phyloP scores from a whole-genome alignment of 2,329 filamentous ascomycete species.

The Ophiosphaerella narmari region DNA sequence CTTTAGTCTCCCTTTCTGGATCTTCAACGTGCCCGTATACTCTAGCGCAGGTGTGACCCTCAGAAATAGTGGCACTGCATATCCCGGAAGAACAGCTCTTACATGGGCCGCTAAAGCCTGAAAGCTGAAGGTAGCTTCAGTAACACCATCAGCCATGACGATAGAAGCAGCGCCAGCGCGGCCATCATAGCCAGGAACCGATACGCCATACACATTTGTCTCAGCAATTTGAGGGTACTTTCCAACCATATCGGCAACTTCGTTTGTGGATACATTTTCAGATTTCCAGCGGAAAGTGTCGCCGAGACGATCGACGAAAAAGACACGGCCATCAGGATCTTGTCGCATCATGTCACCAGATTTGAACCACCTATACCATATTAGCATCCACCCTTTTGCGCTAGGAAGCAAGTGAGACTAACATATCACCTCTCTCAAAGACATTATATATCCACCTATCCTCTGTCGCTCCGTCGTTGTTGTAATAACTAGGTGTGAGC shows the following conservation, averaged over 20 bases:
- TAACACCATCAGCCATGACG: constrained; percentile 42
- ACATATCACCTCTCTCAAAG: constrained; percentile 47
- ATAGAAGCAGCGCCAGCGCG: constrained; percentile 51
- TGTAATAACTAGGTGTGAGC: constrained; percentile 37
- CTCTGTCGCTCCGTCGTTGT: constrained; percentile 40
- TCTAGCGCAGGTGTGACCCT: constrained; percentile 47
- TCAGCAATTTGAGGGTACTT: constrained; percentile 49
- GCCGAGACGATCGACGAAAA: constrained; percentile 46
- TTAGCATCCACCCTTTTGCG: neutral
- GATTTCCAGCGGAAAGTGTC: constrained; percentile 50
- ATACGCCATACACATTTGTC: constrained; percentile 52
- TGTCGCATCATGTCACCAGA: constrained; percentile 47
- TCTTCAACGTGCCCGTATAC: constrained; percentile 53
- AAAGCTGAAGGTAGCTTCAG: constrained; percentile 39
- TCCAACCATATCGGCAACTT: constrained; percentile 51
- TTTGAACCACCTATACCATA: constrained; percentile 39
- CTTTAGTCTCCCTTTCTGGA: constrained; percentile 51
- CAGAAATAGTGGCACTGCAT: constrained; percentile 53
- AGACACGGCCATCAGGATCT: constrained; percentile 41
- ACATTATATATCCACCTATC: constrained; percentile 40
- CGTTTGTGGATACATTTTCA: constrained; percentile 54
- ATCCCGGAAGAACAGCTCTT: constrained; percentile 47
- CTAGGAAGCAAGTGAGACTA: constrained; percentile 9
- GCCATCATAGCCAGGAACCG: constrained; percentile 52
- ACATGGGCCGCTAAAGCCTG: constrained; percentile 47